Base-by-base conservation (phyloP, 2,329 filamentous ascomycete species). In the Aspergillus latus region DNA sequence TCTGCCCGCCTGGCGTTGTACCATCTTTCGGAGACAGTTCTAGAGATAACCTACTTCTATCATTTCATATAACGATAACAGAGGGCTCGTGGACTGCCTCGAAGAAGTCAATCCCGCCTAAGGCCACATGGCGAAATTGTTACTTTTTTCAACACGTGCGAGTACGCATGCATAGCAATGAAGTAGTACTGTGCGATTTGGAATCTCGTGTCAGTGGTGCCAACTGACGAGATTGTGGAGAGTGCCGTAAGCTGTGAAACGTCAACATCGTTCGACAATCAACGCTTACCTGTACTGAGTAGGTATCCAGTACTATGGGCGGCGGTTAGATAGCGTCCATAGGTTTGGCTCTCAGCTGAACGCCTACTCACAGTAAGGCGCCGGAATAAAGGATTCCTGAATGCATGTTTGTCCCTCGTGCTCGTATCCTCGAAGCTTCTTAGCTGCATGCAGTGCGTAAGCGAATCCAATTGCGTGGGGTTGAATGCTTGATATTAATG, bases 171-270 rank as follows among this genome's bases (percentile, higher is more conserved):
- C 52, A 49, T 30, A 30, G 26, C 51, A 42, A 26, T 34, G 28
- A n/a, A 6, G 44, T 32, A n/a, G n/a, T 34, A 36, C 42, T 21
- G 40, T 43, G n/a, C 32, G 34, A 49, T 34, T 49, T 16, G n/a
- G n/a, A 11, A 29, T 29, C 11, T 28, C 34, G 34, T 36, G 28
- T 16, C 28, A 49, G 44, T 21, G 28, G 28, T 15, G 13, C 11
- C 10, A 34, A 11, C 26, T 21, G 5, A 30, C 28, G 43, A 32
- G n/a, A 51, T 7, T 26, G 49, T n/a, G 42, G 50, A 30, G 32
- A 44, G 34, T 34, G n/a, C n/a, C 26, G 30, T 28, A 36, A n/a
- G 49, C 21, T 40, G 50, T 52, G 50, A 39, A 52, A 52, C 50
- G 36, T 49, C 28, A 16, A 49, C 9, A 21, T 11, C 4, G n/a